Evolutionary conservation across 2,329 filamentous ascomycete genomes (phyloP).

Genomic region (Curvularia hawaiiensis): DNA sequence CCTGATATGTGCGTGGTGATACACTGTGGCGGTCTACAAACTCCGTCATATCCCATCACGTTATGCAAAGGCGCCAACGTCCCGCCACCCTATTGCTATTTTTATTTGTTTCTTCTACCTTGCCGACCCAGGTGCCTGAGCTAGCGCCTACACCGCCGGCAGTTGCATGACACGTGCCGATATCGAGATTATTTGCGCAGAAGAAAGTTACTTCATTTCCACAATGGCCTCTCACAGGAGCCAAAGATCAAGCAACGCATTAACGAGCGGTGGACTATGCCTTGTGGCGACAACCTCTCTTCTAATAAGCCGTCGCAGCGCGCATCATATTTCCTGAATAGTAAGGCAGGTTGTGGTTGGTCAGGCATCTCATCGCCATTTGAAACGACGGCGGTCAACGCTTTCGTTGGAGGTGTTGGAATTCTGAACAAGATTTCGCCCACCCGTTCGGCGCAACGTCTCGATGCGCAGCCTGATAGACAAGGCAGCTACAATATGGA

Average conservation of each 20-base stretch:
- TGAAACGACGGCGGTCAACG: slow-evolving; percentile 10
- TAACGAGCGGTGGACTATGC: not conserved
- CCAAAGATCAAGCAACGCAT: not conserved
- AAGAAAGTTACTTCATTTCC: not conserved
- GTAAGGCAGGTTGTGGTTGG: not conserved
- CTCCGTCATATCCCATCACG: not conserved
- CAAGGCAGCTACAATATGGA: not conserved
- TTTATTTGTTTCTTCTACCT: slow-evolving; percentile 1
- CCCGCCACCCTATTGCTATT: not conserved
- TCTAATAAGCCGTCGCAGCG: not conserved
- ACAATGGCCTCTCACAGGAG: not conserved
- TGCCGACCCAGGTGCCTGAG: not conserved
- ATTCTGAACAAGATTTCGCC: not conserved
- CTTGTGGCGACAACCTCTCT: not conserved
- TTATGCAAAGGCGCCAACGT: not conserved
- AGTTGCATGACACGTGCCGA: not conserved
- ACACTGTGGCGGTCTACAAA: not conserved
- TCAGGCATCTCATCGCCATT: not conserved
- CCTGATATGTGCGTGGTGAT: not conserved
- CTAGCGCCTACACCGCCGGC: not conserved
- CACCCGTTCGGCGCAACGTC: not conserved
- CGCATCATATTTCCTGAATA: not conserved
- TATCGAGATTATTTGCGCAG: not conserved
- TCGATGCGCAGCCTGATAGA: not conserved
- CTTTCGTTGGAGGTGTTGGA: not conserved